These are phyloP conservation scores for Penicillium sp. DNA, from an alignment of 2,329 filamentous ascomycete genomes.

Conservation along the genomic window DNA sequence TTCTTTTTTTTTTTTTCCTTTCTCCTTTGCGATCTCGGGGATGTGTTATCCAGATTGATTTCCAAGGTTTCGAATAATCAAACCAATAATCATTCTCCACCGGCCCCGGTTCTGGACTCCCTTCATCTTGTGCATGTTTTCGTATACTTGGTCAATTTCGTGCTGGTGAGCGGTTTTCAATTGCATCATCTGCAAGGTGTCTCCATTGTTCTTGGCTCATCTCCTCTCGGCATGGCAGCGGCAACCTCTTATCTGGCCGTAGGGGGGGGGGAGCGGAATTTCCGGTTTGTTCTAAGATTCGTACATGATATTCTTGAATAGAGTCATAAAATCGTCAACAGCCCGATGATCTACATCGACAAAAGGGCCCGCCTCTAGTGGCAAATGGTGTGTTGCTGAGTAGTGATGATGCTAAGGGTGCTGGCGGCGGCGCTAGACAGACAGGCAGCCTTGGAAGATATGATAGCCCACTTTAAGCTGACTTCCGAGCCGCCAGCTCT, in stretches of 20 bases:
- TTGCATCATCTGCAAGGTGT: slow-evolving; percentile 5
- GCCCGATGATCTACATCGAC: slow-evolving; percentile 5
- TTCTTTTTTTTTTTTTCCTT: not conserved
- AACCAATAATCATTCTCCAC: not conserved
- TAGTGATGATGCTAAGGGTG: not conserved
- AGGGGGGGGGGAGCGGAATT: not conserved
- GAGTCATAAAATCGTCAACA: slow-evolving; percentile 26
- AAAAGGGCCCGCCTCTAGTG: not conserved
- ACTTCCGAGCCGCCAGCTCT: slow-evolving; percentile 29
- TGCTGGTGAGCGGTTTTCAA: not conserved
- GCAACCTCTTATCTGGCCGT: not conserved
- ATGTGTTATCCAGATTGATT: not conserved
- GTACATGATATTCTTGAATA: slow-evolving; percentile 8
- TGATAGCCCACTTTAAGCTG: slow-evolving; percentile 1
- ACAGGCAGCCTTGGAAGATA: not conserved
- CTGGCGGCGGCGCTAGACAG: not conserved
- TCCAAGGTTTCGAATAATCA: not conserved
- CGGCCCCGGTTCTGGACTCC: not conserved
- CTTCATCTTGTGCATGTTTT: not conserved
- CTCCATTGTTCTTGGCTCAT: slow-evolving; percentile 4
- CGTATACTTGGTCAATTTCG: not conserved
- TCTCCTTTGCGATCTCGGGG: not conserved
- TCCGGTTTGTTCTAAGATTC: not conserved
- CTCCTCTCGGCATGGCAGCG: not conserved
- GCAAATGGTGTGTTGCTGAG: not conserved